These are phyloP conservation scores for Amphibolis antarctica DNA, from an alignment of 106 monocot species.

Conservation along the genomic window DNA sequence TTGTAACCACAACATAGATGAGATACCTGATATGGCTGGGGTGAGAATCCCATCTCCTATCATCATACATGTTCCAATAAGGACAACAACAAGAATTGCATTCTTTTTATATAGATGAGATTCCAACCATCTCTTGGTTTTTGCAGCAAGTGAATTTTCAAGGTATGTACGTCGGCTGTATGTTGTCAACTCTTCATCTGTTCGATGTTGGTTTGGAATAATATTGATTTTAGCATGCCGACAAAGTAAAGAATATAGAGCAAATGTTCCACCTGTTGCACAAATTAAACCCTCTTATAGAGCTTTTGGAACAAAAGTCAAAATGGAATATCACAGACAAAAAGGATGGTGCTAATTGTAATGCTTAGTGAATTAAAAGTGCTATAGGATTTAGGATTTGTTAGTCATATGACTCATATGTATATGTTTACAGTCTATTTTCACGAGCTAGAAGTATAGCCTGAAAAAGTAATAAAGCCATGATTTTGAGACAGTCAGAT, in stretches of 20 bases:
- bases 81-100: conserved; percentile 75
- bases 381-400: too few relatives aligned
- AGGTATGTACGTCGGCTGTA: conserved; percentile 61
- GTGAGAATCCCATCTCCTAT: conserved; percentile 94
- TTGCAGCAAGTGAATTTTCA: conserved; percentile 62
- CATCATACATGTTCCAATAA: conserved; percentile 74
- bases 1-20: not conserved
- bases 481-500: not conserved
- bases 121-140: conserved; percentile 69
- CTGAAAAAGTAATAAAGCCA: not conserved
- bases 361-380: too few relatives aligned
- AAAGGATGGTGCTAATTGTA: too few relatives aligned
- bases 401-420: too few relatives aligned
- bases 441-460: too few relatives aligned
- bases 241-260: conserved; percentile 74
- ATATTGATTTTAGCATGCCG: conserved; percentile 78
- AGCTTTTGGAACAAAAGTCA: not conserved
- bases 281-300: not conserved
- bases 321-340: too few relatives aligned
- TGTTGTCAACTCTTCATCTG: conserved; percentile 87
- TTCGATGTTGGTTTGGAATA: conserved; percentile 79
- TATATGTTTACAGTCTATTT: too few relatives aligned
- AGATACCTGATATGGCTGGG: conserved; percentile 82
- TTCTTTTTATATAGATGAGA: conserved; percentile 53
- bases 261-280: conserved; percentile 66